Percentiles rank a stretch among this genome's conserved stretches.
These are phyloP conservation scores for Castanospermum australe DNA, from an alignment of 306 rosid species.

Conservation along the genomic window DNA sequence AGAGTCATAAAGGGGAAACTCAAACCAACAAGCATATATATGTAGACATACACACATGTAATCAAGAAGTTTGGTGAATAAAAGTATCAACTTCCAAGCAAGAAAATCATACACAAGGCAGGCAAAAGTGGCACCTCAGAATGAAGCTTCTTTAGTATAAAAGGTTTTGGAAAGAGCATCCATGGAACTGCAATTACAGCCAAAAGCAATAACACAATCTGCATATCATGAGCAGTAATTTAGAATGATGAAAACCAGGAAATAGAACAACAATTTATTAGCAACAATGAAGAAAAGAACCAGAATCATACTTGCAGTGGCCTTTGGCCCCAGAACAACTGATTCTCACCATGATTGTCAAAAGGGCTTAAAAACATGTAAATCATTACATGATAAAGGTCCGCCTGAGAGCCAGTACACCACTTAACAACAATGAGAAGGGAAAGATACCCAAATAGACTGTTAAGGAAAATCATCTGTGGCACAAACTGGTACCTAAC, in stretches of 20 bases:
- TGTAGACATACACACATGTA: background rate
- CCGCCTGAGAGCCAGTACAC: conserved; percentile 91
- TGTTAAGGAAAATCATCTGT: conserved; percentile 82
- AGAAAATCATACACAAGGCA: conserved; percentile 17
- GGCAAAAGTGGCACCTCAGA: conserved; percentile 56
- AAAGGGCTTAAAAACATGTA: conserved; percentile 92
- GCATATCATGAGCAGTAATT: conserved; percentile 40
- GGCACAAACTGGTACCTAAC: conserved; percentile 92
- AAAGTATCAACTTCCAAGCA: conserved; percentile 3
- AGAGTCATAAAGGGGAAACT: background rate
- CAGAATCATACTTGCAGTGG: conserved; percentile 68
- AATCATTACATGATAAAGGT: conserved; percentile 95
- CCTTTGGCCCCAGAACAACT: conserved; percentile 92
- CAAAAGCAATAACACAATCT: conserved; percentile 74
- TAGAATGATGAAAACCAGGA: background rate
- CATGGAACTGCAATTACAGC: conserved; percentile 89
- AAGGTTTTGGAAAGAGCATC: conserved; percentile 97
- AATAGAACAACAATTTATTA: background rate
- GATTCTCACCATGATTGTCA: conserved; percentile 82
- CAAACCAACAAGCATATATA: background rate
- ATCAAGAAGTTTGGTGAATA: background rate
- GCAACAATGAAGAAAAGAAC: conserved; percentile 23
- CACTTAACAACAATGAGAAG: conserved; percentile 86
- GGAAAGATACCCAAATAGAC: conserved; percentile 90
- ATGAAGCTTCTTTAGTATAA: conserved; percentile 73